Percentiles rank a stretch among this genome's conserved stretches.
These are phyloP conservation scores for Beauveria asiatica DNA, from an alignment of 2,329 filamentous ascomycete species.

Conservation along the genomic window DNA sequence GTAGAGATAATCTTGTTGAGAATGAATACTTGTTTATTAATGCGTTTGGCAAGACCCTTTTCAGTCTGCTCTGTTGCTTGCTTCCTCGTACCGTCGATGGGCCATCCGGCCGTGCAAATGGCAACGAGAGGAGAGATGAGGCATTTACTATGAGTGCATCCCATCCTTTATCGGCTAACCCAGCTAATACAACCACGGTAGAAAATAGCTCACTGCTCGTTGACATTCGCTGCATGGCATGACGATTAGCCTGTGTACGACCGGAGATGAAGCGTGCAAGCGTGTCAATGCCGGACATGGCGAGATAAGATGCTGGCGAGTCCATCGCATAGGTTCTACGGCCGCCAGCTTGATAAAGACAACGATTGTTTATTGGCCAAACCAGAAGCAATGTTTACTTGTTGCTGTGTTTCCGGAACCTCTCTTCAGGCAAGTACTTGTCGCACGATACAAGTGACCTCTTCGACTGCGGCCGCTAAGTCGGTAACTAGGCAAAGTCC, in stretches of 20 bases:
- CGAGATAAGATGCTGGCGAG: background rate
- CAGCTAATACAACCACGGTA: background rate
- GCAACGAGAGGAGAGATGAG: too few species aligned
- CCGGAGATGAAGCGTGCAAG: background rate
- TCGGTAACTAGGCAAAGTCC: background rate
- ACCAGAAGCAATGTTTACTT: background rate
- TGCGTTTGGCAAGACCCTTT: background rate
- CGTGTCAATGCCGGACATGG: background rate
- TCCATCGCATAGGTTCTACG: too few species aligned
- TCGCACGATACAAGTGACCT: background rate
- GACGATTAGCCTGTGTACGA: background rate
- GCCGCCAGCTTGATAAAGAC: too few species aligned
- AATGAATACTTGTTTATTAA: background rate
- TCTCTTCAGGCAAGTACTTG: background rate
- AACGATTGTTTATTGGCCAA: too few species aligned
- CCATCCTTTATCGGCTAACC: background rate
- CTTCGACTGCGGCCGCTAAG: background rate
- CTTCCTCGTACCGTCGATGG: background rate
- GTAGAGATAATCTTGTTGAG: too few species aligned
- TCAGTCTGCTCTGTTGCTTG: background rate
- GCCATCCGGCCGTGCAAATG: too few species aligned
- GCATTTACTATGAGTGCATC: background rate
- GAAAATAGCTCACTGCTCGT: background rate
- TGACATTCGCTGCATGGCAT: background rate
- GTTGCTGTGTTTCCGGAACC: background rate